Evolutionary conservation across 257 asterid species (phyloP), one percentile per base, ranked within the genome.

Genomic region (Capsicum chinense): DNA sequence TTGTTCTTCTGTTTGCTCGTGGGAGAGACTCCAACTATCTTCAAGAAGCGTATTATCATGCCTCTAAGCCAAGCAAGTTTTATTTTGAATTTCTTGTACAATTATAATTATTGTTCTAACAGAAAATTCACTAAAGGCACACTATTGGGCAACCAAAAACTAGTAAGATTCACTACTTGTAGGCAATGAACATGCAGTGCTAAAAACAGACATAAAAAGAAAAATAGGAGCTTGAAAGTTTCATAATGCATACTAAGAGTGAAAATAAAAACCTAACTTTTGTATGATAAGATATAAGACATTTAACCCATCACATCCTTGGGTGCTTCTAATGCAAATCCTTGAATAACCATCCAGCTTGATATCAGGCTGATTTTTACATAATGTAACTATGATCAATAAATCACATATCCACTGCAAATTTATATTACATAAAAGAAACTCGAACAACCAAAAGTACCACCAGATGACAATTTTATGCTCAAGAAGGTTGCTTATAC

Each of bases 161-260:
- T 63, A 63, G 70, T 21, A 26, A 63, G 42, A 63, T 63, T 63
- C 69, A 63, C 70, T 63, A 63, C 70, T 63, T 26, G 37, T 10
- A 26, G 70, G 3, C 42, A 37, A 21, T 4, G 3, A 63, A 63
- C 13, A 63, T 63, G 1, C 6, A 33, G 42, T 21, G 42, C 42
- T 26, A 19, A 63, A 26, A 63, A 63, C 1, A 9, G 9, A 12
- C 42, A 63, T 26, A 63, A 10, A 63, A 4, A 10, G 6, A 63
- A 15, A 21, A 63, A 0, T 21, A 63, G 70, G 70, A 63, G 42
- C 42, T 10, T 63, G 16, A 9, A 63, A 21, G 16, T 5, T 63
- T 37, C 70, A 21, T 39, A 21, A 4, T 63, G 42, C 70, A 63
- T 21, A 63, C 70, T 9, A 3, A 11, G 42, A 3, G 68, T 15